These are phyloP conservation scores for Diplosphaera chodatii DNA, from an alignment of 139 green algal species.

Conservation along the genomic window DNA sequence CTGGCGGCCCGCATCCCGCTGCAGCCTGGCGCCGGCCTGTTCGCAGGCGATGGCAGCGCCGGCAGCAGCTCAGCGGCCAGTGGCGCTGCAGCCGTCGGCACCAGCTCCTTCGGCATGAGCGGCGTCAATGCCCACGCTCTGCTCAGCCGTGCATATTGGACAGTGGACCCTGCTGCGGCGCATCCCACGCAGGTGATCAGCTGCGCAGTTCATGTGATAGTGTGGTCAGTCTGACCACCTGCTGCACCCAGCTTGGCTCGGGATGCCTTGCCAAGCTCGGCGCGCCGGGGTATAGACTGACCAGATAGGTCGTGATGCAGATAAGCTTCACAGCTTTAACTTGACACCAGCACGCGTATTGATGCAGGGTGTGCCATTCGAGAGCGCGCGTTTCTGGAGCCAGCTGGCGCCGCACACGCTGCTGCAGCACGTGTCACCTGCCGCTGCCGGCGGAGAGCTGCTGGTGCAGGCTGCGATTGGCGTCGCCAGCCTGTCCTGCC, in stretches of 20 bases:
- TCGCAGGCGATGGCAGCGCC: not conserved
- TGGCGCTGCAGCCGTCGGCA: constrained; percentile 32
- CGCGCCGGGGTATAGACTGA: no score
- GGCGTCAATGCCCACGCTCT: constrained; percentile 40
- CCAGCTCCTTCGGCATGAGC: constrained; percentile 57
- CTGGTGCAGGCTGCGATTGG: not conserved
- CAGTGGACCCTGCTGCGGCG: no score
- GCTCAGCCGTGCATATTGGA: not conserved
- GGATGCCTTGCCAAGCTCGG: no score
- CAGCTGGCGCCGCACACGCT: not conserved
- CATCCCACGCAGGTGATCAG: no score
- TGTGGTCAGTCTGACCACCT: no score
- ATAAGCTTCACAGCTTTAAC: no score
- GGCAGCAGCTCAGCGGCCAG: no score
- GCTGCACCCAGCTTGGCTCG: no score
- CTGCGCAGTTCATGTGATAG: no score
- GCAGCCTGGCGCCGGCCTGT: not conserved
- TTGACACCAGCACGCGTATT: no score
- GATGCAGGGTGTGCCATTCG: not conserved
- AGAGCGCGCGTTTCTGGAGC: not conserved
- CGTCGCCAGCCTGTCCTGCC: constrained; percentile 4
- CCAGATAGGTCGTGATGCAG: no score
- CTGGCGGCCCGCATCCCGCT: not conserved
- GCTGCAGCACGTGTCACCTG: not conserved
- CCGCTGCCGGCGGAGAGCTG: not conserved